phyloP scores from a whole-genome alignment of 176 grass and related monocot species.

The Zoysia japonica region DNA sequence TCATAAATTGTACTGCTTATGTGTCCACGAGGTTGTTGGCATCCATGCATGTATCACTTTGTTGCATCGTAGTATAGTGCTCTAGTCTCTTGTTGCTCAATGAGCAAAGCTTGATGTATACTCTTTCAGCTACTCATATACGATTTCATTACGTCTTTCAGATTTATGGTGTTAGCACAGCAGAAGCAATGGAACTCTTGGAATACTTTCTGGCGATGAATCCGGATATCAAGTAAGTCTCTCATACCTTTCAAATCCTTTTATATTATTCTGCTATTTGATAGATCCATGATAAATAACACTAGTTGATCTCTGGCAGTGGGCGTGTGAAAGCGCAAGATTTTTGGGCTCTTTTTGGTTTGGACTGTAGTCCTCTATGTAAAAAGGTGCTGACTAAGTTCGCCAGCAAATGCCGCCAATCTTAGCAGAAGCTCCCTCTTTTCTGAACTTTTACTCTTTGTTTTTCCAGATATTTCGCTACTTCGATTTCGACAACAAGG shows the following conservation, averaged over 20 bases:
- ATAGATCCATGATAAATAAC: slow-evolving; percentile 19
- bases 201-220: slow-evolving; percentile 85
- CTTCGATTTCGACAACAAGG: slow-evolving; percentile 67
- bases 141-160: slow-evolving; percentile 31
- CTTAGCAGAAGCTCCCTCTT: background rate
- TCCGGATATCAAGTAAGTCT: slow-evolving; percentile 68
- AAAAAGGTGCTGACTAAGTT: slow-evolving; percentile 55
- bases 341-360: slow-evolving; percentile 76
- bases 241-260: background rate
- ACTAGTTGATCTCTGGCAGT: slow-evolving; percentile 48
- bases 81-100: background rate
- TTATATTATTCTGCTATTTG: background rate
- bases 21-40: background rate
- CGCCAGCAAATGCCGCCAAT: background rate
- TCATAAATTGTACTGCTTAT: slow-evolving; percentile 4
- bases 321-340: slow-evolving; percentile 67
- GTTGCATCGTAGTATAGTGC: background rate
- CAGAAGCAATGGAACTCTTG: slow-evolving; percentile 77
- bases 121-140: background rate
- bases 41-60: too few relatives aligned
- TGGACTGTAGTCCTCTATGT: slow-evolving; percentile 61
- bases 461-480: slow-evolving; percentile 81
- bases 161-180: slow-evolving; percentile 77
- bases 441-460: background rate
- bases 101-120: background rate